These are phyloP conservation scores for Calonectria pseudoreteaudii DNA, from an alignment of 2,329 filamentous ascomycete genomes.

Conservation along the genomic window DNA sequence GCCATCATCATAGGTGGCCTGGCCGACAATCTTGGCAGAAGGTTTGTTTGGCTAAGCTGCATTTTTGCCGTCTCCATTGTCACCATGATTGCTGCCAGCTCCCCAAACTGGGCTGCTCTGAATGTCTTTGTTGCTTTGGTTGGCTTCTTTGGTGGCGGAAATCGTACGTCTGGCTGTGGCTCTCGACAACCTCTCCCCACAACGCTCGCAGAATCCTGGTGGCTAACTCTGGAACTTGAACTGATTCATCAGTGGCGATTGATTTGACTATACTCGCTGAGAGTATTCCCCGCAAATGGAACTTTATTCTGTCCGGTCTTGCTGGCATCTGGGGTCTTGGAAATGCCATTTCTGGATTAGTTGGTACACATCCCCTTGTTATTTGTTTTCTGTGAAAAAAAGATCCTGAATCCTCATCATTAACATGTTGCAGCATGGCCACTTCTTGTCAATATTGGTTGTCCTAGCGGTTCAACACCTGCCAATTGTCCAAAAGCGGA, in stretches of 20 bases:
- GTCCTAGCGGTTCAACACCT: slow-evolving; percentile 27
- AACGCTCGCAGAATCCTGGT: background rate
- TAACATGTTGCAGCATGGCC: slow-evolving; percentile 30
- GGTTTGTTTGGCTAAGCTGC: slow-evolving; percentile 34
- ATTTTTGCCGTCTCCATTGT: slow-evolving; percentile 33
- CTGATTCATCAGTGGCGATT: slow-evolving; percentile 26
- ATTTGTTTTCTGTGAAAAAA: background rate
- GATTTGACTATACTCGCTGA: slow-evolving; percentile 35
- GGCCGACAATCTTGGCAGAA: slow-evolving; percentile 32
- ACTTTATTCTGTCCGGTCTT: slow-evolving; percentile 30
- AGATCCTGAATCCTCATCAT: background rate
- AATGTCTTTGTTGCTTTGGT: slow-evolving; percentile 27
- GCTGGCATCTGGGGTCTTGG: slow-evolving; percentile 34
- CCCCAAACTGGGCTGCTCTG: slow-evolving; percentile 33
- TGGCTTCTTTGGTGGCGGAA: slow-evolving; percentile 34
- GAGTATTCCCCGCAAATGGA: slow-evolving; percentile 31
- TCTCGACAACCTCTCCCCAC: too few relatives aligned
- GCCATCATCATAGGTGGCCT: slow-evolving; percentile 26
- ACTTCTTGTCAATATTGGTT: slow-evolving; percentile 34
- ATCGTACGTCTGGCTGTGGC: slow-evolving; percentile 20
- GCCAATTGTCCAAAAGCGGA: slow-evolving; percentile 48
- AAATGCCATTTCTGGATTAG: slow-evolving; percentile 30
- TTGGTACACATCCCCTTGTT: slow-evolving; percentile 20
- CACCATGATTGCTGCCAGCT: slow-evolving; percentile 24
- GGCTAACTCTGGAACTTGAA: background rate